Evolutionary conservation across 192 early-diverging fungal species (phyloP), one percentile per base, ranked within the genome.

Genomic region (Linnemannia exigua): DNA sequence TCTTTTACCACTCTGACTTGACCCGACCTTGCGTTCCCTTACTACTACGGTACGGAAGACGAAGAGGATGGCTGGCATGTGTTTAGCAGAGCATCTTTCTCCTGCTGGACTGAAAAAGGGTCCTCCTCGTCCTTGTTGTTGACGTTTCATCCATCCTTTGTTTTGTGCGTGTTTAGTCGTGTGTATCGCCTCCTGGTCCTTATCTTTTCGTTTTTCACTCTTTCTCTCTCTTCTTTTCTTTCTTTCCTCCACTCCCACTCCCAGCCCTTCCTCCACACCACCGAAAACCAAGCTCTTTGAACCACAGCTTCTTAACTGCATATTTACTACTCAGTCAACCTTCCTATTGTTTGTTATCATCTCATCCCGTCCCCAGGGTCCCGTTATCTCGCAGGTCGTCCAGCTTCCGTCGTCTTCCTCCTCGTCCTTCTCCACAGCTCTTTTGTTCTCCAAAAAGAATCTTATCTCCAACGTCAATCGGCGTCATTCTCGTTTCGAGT

Each of bases 301-400:
- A 61, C 25, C 28, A 31, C 8, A 63, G 58, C 58, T 25, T 58
- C 28, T 28, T n/a, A 63, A 63, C 58, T 31, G 58, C 58, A 8
- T 11, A 25, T 25, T 63, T n/a, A 8, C 28, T 31, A 12, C 28
- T 14, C 58, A 15, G 31, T 3, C 58, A 63, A 31, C 58, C 58
- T 31, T 63, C 15, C 14, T 17, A 20, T 44, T 44, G 41, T 44
- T 44, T 44, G 41, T 44, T 44, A 44, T 44, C 41, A 44, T 44
- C 3, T 44, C 41, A 3, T 44, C 41, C 41, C 41, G 74, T 63
- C 35, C 41, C 58, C 41, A 36, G 35, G 33, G 58, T 75, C 54
- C 66, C 77, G 77, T 79, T 79, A 79, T 79, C 77, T 79, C 35
- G 14, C 75, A 44, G 37, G 61, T 76, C 48, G 61, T 76, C 48